Evolutionary conservation across 345 rosid species (phyloP).

Genomic region (Eucalyptus brandiana): DNA sequence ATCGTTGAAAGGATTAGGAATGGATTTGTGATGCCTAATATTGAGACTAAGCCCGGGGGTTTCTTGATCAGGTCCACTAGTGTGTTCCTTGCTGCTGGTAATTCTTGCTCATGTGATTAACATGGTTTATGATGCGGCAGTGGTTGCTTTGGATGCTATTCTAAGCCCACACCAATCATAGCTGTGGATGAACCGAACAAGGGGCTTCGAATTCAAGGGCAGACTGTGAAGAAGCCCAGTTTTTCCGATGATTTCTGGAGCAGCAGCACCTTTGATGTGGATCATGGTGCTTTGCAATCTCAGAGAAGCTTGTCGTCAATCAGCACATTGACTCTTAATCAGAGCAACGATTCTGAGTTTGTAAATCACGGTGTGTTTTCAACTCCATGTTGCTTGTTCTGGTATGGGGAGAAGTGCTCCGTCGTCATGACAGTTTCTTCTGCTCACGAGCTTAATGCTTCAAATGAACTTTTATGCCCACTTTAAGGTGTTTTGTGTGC

Average conservation of each 20-base stretch:
- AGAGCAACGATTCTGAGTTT: conserved; percentile 18
- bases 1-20: background rate
- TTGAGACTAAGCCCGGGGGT: background rate
- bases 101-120: background rate
- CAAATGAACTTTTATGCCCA: background rate
- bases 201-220: conserved; percentile 34
- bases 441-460: background rate
- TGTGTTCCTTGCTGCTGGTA: background rate
- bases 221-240: conserved; percentile 18
- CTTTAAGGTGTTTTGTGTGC: background rate
- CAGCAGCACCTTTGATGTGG: conserved; percentile 56
- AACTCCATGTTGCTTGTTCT: background rate
- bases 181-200: conserved; percentile 38
- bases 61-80: background rate
- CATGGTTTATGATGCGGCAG: conserved; percentile 16
- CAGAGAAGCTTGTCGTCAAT: conserved; percentile 47
- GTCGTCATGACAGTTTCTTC: background rate
- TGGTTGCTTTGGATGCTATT: conserved; percentile 67
- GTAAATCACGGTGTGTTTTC: conserved; percentile 25
- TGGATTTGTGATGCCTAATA: background rate
- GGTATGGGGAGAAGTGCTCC: background rate
- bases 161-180: conserved; percentile 29
- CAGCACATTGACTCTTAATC: conserved; percentile 13
- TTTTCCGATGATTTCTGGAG: conserved; percentile 56
- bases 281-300: conserved; percentile 24